phyloP scores from a whole-genome alignment of 306 rosid species.

The Lagenaria siceraria region DNA sequence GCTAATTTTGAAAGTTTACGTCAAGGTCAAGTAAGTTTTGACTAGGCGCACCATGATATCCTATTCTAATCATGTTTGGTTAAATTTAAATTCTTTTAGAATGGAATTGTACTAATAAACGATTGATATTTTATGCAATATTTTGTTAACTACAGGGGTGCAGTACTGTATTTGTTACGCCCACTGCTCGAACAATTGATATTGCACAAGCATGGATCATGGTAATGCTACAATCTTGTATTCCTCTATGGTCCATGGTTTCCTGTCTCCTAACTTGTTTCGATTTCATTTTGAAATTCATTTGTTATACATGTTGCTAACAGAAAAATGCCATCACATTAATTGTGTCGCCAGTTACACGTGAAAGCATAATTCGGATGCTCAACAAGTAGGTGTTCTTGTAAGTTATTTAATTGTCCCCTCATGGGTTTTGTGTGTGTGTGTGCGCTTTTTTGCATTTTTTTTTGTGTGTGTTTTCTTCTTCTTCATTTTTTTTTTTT shows the following conservation, averaged over 20 bases:
- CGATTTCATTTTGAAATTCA: background rate
- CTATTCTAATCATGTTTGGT: background rate
- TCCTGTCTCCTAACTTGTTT: constrained; percentile 7
- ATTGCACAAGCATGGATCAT: constrained; percentile 86
- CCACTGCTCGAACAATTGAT: constrained; percentile 95
- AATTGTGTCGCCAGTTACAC: constrained; percentile 58
- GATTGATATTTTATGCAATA: background rate
- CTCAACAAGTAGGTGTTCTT: constrained; percentile 62
- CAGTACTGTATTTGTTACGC: constrained; percentile 90
- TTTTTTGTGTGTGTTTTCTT: too few relatives aligned
- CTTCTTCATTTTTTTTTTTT: too few relatives aligned
- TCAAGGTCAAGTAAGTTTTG: constrained; percentile 58
- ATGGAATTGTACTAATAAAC: background rate
- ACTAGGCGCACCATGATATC: background rate
- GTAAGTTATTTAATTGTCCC: constrained; percentile 9
- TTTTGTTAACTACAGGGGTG: constrained; percentile 80
- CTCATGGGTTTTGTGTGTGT: background rate
- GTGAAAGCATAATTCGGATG: constrained; percentile 44
- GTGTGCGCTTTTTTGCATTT: too few relatives aligned
- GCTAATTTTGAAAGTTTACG: constrained; percentile 68
- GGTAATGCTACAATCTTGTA: constrained; percentile 31
- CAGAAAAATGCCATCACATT: constrained; percentile 68
- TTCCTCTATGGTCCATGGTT: background rate
- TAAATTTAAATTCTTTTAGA: background rate
- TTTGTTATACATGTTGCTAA: background rate